A percentile compares a stretch with the other conserved stretches of the same genome.
Conservation (phyloP, 352 stramenopile species). For the Globisporangium apiculatum region DNA sequence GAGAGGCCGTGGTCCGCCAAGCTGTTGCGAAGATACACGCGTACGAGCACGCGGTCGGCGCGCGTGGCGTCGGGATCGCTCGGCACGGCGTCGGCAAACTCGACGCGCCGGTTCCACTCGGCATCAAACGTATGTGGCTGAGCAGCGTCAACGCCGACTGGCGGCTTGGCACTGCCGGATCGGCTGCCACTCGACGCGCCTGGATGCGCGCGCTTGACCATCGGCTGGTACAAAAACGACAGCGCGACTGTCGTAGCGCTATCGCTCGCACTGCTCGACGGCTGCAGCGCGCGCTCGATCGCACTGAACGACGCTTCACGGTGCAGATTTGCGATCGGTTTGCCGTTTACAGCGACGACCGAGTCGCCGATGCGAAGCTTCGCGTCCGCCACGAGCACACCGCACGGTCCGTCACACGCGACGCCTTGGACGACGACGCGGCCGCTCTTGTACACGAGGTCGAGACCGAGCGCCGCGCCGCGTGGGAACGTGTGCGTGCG, state of each 20-base stretch:
- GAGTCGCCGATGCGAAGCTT: constrained; percentile 76
- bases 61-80: background rate
- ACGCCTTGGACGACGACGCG: constrained; percentile 75
- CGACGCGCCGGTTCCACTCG: constrained; percentile 80
- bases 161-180: background rate
- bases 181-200: background rate
- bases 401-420: constrained; percentile 54
- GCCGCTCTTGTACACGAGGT: constrained; percentile 74
- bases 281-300: constrained; percentile 56
- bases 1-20: constrained; percentile 71
- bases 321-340: constrained; percentile 79
- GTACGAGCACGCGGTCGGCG: constrained; percentile 47
- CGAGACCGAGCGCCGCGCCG: constrained; percentile 58
- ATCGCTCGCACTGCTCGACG: constrained; percentile 5
- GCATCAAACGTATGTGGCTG: constrained; percentile 38
- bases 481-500: constrained; percentile 53
- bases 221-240: constrained; percentile 63
- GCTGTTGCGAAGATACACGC: constrained; percentile 69
- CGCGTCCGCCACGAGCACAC: constrained; percentile 46
- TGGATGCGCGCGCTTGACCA: constrained; percentile 9
- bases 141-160: background rate
- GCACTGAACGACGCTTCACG: constrained; percentile 69
- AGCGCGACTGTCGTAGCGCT: constrained; percentile 24
- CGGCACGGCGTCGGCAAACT: constrained; percentile 56
- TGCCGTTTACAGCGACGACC: constrained; percentile 65